Evolutionary conservation across 73 alveolate genomes (phyloP).

Genomic region (Paramecium biaurelia): DNA sequence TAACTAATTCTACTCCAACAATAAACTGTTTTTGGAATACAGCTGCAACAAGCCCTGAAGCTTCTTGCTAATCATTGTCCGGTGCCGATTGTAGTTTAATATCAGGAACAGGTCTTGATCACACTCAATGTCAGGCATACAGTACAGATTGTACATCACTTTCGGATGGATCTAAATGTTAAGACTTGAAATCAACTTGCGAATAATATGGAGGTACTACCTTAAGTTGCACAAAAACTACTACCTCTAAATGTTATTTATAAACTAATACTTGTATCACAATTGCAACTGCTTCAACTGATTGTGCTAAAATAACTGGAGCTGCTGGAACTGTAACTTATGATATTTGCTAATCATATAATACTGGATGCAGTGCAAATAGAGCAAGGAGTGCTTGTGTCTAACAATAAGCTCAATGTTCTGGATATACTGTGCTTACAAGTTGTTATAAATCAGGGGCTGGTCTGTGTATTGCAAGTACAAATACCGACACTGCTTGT

Average conservation of each 20-base stretch:
- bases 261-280: not conserved
- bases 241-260: not conserved
- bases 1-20: too few relatives aligned
- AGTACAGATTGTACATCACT: too few relatives aligned
- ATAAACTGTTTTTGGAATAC: too few relatives aligned
- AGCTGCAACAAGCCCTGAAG: too few relatives aligned
- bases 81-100: too few relatives aligned
- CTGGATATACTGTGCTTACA: not conserved
- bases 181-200: too few relatives aligned
- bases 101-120: too few relatives aligned
- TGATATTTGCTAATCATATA: not conserved
- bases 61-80: too few relatives aligned
- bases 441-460: not conserved
- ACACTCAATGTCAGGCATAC: too few relatives aligned
- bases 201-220: too few relatives aligned
- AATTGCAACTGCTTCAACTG: not conserved
- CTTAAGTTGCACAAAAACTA: not conserved
- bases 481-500: not conserved
- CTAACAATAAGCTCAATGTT: not conserved
- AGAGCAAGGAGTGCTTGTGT: not conserved
- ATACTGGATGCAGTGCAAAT: not conserved
- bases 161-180: too few relatives aligned
- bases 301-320: not conserved
- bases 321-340: not conserved
- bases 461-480: not conserved